Conservation (phyloP, 2,329 filamentous ascomycete genomes). For the Colletotrichum gloeosporioides region DNA sequence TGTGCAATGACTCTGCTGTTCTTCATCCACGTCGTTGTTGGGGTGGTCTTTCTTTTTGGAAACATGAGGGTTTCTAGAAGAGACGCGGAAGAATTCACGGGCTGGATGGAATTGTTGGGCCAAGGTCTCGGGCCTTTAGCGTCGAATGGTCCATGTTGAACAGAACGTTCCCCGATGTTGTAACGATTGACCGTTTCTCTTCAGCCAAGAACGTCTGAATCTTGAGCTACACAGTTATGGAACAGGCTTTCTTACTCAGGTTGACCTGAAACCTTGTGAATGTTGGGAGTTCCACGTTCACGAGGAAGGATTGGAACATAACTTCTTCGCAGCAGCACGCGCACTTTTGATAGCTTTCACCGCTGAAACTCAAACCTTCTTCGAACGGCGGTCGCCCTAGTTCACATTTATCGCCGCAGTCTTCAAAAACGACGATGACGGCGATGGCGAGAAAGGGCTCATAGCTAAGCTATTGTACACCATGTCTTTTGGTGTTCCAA, state of each 20-base stretch:
- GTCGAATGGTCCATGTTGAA: not conserved
- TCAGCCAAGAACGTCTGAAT: not conserved
- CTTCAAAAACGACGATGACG: not conserved
- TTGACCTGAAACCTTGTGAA: not conserved
- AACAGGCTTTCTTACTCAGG: not conserved
- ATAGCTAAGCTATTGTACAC: not conserved
- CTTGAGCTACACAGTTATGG: not conserved
- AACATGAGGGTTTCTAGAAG: not conserved
- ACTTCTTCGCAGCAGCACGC: not conserved
- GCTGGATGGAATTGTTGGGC: not conserved
- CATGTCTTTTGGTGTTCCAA: not conserved
- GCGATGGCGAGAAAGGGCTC: not conserved
- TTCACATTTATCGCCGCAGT: not conserved
- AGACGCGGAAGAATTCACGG: rapidly evolving
- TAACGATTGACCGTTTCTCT: not conserved
- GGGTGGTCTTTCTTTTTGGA: not conserved
- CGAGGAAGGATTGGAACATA: rapidly evolving
- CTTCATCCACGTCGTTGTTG: not conserved
- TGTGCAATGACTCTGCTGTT: not conserved
- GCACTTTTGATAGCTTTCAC: not conserved
- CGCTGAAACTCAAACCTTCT: not conserved
- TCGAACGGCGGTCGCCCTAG: rapidly evolving
- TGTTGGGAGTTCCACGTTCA: not conserved
- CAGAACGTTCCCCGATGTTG: not conserved
- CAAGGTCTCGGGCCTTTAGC: not conserved